These are phyloP conservation scores for Thielaviopsis ethacetica DNA, from an alignment of 2,329 filamentous ascomycete genomes.

Conservation along the genomic window DNA sequence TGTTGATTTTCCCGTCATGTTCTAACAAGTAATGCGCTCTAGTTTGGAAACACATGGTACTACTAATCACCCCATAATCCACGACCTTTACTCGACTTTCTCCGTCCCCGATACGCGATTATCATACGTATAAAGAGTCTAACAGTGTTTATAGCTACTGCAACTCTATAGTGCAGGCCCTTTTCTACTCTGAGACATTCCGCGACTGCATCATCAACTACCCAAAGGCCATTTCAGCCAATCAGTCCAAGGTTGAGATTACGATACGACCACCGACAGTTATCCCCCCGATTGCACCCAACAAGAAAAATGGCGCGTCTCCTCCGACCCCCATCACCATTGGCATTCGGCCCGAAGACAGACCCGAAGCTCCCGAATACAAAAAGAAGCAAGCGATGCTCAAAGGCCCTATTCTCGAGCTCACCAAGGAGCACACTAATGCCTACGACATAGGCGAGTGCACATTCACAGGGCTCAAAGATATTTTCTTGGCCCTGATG, in stretches of 20 bases:
- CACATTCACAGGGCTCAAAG: slow-evolving; percentile 84
- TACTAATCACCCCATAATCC: slow-evolving; percentile 13
- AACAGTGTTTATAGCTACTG: slow-evolving; percentile 52
- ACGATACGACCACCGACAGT: slow-evolving; percentile 38
- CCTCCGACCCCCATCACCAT: slow-evolving; percentile 20
- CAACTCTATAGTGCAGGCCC: slow-evolving; percentile 93
- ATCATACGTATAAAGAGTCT: neutral
- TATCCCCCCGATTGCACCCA: slow-evolving; percentile 26
- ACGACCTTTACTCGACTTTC: neutral
- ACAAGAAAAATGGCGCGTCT: slow-evolving; percentile 5
- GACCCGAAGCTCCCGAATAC: slow-evolving; percentile 86
- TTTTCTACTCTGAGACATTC: slow-evolving; percentile 91
- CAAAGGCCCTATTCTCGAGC: slow-evolving; percentile 70
- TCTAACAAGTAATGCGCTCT: slow-evolving; percentile 21
- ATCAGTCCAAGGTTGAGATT: slow-evolving; percentile 48
- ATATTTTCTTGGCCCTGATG: slow-evolving; percentile 86
- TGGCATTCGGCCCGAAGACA: slow-evolving; percentile 64
- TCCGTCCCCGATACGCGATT: neutral
- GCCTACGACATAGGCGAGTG: slow-evolving; percentile 89
- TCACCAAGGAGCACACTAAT: slow-evolving; percentile 62
- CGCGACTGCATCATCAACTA: slow-evolving; percentile 90
- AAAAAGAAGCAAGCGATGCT: slow-evolving; percentile 94
- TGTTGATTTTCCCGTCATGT: slow-evolving; percentile 5
- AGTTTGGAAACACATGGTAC: slow-evolving; percentile 98
- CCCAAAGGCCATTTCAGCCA: slow-evolving; percentile 54